A percentile compares a stretch with the other conserved stretches of the same genome.
Evolutionary conservation across 2,329 filamentous ascomycete species (phyloP).

Genomic region (Aspergillus versicolor): DNA sequence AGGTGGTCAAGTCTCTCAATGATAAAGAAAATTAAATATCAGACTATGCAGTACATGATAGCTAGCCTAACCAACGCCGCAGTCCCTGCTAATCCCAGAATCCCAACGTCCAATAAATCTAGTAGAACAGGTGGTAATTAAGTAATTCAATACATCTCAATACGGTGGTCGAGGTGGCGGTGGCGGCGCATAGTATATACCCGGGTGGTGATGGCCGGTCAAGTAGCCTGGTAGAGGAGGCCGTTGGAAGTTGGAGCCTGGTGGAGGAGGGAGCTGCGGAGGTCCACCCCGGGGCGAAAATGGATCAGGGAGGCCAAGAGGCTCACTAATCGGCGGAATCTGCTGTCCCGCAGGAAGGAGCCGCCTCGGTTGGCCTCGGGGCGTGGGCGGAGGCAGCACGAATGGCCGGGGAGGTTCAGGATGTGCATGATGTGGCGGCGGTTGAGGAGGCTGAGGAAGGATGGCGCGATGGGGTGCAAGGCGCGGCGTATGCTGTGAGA

Average conservation of each 20-base stretch:
- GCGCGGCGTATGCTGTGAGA: slow-evolving; percentile 47
- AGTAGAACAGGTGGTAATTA: neutral
- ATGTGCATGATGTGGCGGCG: slow-evolving; percentile 22
- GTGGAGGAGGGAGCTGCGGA: slow-evolving; percentile 42
- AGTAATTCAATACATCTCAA: slow-evolving; percentile 1
- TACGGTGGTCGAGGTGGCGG: slow-evolving; percentile 17
- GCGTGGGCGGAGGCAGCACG: slow-evolving; percentile 25
- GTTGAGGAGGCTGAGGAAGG: slow-evolving; percentile 27
- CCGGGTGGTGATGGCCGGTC: slow-evolving; percentile 20
- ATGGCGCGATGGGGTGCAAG: slow-evolving; percentile 35
- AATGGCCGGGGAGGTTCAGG: slow-evolving; percentile 35
- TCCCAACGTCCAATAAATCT: neutral
- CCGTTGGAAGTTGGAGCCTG: slow-evolving; percentile 38
- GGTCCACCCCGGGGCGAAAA: slow-evolving; percentile 35
- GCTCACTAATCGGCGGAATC: slow-evolving; percentile 31
- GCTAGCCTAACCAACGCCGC: slow-evolving; percentile 6
- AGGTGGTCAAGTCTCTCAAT: neutral
- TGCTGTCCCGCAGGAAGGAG: slow-evolving; percentile 36
- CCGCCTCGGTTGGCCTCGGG: slow-evolving; percentile 35
- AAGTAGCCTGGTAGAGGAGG: slow-evolving; percentile 32
- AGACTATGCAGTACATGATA: slow-evolving; percentile 2
- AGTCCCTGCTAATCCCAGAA: slow-evolving; percentile 2
- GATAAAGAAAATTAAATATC: neutral
- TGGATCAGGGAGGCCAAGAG: slow-evolving; percentile 37
- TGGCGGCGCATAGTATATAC: slow-evolving; percentile 26